A percentile compares a stretch with the other conserved stretches of the same genome.
phyloP scores from a whole-genome alignment of 768 basidiomycete genomes.

The Rhodocollybia butyracea region DNA sequence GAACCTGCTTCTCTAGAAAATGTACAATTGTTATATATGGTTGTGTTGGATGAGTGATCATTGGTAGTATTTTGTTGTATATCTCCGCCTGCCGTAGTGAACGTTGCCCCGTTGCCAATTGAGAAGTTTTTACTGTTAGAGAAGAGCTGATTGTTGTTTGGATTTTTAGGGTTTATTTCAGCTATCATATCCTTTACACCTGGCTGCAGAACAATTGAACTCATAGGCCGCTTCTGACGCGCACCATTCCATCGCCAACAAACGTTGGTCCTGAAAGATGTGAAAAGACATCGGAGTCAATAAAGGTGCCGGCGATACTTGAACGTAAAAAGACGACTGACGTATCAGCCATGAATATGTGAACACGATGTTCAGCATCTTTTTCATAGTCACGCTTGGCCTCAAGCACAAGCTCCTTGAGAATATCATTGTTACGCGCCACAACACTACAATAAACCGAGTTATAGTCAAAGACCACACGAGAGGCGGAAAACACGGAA shows the following conservation, averaged over 20 bases:
- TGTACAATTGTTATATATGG: no score
- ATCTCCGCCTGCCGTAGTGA: no score
- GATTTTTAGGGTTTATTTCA: no score
- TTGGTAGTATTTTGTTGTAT: no score
- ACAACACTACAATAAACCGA: conserved; percentile 57
- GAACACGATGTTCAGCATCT: conserved; percentile 86
- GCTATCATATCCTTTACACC: conserved; percentile 93
- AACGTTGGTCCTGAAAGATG: conserved; percentile 52
- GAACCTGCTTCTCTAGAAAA: no score
- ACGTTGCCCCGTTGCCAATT: no score
- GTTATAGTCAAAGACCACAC: conserved; percentile 13
- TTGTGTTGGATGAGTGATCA: no score
- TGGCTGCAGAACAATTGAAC: conserved; percentile 87
- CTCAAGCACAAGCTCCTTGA: conserved; percentile 83
- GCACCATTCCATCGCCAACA: conserved; percentile 91
- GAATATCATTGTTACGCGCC: conserved; percentile 82
- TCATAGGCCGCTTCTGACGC: conserved; percentile 86
- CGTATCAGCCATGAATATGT: conserved; percentile 88
- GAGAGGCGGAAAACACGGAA: conserved; percentile 15
- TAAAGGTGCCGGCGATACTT: not conserved
- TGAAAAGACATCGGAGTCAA: conserved; percentile 7
- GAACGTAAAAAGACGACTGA: conserved; percentile 37
- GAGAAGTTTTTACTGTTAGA: no score
- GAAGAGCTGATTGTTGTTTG: no score
- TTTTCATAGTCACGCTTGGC: conserved; percentile 89